Percentiles rank a stretch among this genome's conserved stretches.
Evolutionary conservation across 805 yeast genomes (phyloP).

Genomic region (Wickerhamiella galacta): DNA sequence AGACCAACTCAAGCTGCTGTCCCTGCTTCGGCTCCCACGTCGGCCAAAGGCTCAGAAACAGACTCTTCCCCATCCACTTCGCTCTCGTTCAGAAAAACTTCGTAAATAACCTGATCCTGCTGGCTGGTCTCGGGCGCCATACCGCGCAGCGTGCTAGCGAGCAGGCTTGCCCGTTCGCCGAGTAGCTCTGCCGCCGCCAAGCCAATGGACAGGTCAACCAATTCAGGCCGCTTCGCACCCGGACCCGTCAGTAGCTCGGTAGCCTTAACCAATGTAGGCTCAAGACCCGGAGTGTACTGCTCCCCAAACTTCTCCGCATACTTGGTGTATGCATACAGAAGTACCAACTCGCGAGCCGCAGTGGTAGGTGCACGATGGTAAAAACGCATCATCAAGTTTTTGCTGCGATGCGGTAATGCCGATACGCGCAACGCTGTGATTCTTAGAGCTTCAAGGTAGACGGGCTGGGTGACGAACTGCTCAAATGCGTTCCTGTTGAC

Average conservation of each 20-base stretch:
- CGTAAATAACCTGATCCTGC: not conserved
- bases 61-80: too few species aligned
- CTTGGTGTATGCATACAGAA: conserved; percentile 10
- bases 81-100: too few species aligned
- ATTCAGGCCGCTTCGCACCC: not conserved
- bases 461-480: conserved; percentile 2
- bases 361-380: conserved; percentile 6
- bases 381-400: conserved; percentile 6
- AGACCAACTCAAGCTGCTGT: too few species aligned
- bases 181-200: conserved; percentile 4
- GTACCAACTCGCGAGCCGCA: conserved; percentile 8
- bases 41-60: not conserved
- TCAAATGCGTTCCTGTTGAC: conserved; percentile 2
- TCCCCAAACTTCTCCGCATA: conserved; percentile 8
- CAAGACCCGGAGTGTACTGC: too few species aligned
- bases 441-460: conserved; percentile 12
- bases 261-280: conserved; percentile 1
- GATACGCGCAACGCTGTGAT: conserved; percentile 13
- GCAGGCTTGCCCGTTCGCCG: conserved; percentile 1
- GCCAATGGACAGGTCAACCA: conserved; percentile 6
- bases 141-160: not conserved
- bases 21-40: conserved; percentile 9
- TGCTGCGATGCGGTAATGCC: conserved; percentile 5
- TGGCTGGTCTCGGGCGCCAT: not conserved
- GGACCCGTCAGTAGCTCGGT: not conserved